phyloP scores from a whole-genome alignment of 495 filamentous ascomycete genomes.

The Podospora appendiculata region DNA sequence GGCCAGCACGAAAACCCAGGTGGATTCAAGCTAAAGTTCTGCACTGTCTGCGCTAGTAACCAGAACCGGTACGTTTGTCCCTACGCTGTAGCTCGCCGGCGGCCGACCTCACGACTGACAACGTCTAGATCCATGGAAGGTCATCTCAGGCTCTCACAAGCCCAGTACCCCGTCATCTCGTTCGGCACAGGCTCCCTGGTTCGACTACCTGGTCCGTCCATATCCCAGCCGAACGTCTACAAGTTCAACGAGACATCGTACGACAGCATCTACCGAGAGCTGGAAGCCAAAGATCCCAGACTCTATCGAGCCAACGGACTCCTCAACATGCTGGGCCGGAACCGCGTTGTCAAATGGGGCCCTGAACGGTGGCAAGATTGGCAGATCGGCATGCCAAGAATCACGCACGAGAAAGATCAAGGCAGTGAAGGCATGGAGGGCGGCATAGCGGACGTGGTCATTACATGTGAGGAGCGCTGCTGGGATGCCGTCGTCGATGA shows the following conservation, averaged over 20 bases:
- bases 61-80: slow-evolving; percentile 63
- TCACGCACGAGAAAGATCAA: slow-evolving; percentile 55
- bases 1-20: slow-evolving; percentile 31
- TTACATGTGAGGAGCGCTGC: slow-evolving; percentile 96
- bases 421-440: slow-evolving; percentile 76
- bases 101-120: slow-evolving; percentile 2
- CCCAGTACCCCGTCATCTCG: slow-evolving; percentile 89
- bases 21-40: slow-evolving; percentile 83
- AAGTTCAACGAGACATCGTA: slow-evolving; percentile 94
- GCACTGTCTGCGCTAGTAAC: slow-evolving; percentile 97
- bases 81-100: not conserved
- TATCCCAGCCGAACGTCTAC: slow-evolving; percentile 93
- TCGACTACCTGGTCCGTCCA: slow-evolving; percentile 84
- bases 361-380: slow-evolving; percentile 99
- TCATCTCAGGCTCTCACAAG: slow-evolving; percentile 77
- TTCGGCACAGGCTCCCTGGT: slow-evolving; percentile 97
- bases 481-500: slow-evolving; percentile 99
- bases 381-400: slow-evolving; percentile 74
- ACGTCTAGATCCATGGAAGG: slow-evolving; percentile 83
- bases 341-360: slow-evolving; percentile 83
- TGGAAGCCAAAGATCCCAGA: slow-evolving; percentile 73
- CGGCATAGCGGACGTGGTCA: slow-evolving; percentile 87
- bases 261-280: slow-evolving; percentile 81
- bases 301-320: slow-evolving; percentile 90
- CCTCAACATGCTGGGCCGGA: slow-evolving; percentile 90